Conservation (phyloP, 2,329 filamentous ascomycete genomes). For the Fusarium buharicum region DNA sequence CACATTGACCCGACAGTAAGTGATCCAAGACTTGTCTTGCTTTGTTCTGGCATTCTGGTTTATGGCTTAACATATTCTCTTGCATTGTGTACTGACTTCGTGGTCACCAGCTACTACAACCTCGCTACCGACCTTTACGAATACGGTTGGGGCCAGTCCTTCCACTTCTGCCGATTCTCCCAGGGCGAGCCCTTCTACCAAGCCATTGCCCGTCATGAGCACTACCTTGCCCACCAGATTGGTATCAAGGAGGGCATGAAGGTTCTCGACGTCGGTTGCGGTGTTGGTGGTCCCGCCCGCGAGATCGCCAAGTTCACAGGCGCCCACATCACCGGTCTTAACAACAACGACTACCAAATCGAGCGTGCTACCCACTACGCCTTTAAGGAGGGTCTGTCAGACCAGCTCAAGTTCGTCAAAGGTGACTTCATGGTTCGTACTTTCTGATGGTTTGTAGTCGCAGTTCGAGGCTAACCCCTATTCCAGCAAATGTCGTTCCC, state of each 20-base stretch:
- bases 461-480: conserved; percentile 16
- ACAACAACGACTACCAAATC: conserved; percentile 99
- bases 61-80: neutral
- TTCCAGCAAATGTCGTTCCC: conserved; percentile 90
- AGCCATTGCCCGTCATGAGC: conserved; percentile 95
- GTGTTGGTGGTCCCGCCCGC: conserved; percentile 92
- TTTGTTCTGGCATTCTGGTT: neutral
- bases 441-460: neutral
- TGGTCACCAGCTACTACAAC: conserved; percentile 82
- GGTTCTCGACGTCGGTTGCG: conserved; percentile 95
- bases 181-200: conserved; percentile 87
- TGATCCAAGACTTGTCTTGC: conserved; percentile 35
- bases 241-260: conserved; percentile 86
- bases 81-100: conserved; percentile 33
- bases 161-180: conserved; percentile 97
- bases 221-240: conserved; percentile 93
- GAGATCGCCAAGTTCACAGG: conserved; percentile 97
- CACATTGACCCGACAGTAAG: conserved; percentile 89
- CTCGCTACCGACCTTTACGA: conserved; percentile 96
- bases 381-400: conserved; percentile 78
- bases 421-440: conserved; percentile 87
- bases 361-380: conserved; percentile 90
- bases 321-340: conserved; percentile 87
- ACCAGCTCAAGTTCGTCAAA: conserved; percentile 89
- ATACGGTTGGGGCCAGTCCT: conserved; percentile 94